Conservation (phyloP, 495 filamentous ascomycete species). For the Rusavskia elegans region DNA sequence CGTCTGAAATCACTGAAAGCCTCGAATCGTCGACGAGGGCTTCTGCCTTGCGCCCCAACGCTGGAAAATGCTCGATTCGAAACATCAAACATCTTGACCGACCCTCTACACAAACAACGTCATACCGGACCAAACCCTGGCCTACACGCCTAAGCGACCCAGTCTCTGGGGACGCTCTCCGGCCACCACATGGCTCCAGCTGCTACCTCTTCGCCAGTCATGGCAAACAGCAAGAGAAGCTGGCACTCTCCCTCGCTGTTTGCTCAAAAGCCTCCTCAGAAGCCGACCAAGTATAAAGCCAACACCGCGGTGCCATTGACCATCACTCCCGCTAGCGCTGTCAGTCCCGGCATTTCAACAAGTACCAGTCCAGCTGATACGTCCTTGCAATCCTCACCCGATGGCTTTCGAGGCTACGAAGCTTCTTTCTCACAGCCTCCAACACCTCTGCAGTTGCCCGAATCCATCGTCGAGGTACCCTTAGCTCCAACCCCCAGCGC, state of each 20-base stretch:
- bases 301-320: constrained; percentile 10
- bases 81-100: constrained; percentile 1
- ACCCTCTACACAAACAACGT: not conserved
- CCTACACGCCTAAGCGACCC: constrained; percentile 7
- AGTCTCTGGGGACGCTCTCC: not conserved
- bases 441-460: constrained; percentile 37
- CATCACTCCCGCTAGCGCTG: constrained; percentile 7
- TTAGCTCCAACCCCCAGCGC: constrained; percentile 26
- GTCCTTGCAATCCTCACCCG: constrained; percentile 34
- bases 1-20: not conserved
- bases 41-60: not conserved
- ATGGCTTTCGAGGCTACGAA: constrained; percentile 30
- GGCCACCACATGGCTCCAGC: constrained; percentile 9
- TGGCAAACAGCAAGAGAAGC: constrained; percentile 8
- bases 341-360: constrained; percentile 7
- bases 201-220: constrained; percentile 7
- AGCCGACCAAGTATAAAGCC: not conserved
- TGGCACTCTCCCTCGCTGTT: constrained; percentile 10
- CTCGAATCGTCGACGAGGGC: not conserved
- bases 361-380: constrained; percentile 31
- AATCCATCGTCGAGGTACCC: constrained; percentile 33
- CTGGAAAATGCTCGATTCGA: not conserved
- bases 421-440: constrained; percentile 21
- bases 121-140: not conserved
- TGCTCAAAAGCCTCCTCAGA: not conserved